phyloP scores from a whole-genome alignment of 1,284 basidiomycete species.

The Rhodotorula sp. region DNA sequence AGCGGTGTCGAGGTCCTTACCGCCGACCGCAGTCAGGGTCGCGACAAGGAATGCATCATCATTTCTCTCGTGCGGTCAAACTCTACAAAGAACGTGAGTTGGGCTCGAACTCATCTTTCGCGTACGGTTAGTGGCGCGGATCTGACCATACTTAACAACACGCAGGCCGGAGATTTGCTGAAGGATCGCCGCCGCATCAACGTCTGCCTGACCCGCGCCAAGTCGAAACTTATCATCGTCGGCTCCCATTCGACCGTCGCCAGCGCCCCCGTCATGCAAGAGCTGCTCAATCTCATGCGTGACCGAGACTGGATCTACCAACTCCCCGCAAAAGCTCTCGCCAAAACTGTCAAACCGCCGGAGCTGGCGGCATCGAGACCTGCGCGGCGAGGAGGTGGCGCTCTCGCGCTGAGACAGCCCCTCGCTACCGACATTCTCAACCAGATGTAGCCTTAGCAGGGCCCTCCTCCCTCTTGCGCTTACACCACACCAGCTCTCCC shows the following conservation, averaged over 20 bases:
- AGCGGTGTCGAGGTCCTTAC: conserved; percentile 82
- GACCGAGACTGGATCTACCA: conserved; percentile 65
- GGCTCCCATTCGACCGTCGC: conserved; percentile 75
- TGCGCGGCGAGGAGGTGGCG: conserved; percentile 1
- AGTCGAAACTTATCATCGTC: conserved; percentile 83
- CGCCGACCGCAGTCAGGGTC: conserved; percentile 90
- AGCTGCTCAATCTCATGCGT: conserved; percentile 60
- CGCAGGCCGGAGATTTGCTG: conserved; percentile 81
- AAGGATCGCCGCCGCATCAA: conserved; percentile 95
- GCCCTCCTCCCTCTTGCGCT: too few relatives aligned
- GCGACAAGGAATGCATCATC: conserved; percentile 93
- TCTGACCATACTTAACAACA: conserved; percentile 14
- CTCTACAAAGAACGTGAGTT: conserved; percentile 64
- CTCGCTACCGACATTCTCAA: conserved; percentile 16
- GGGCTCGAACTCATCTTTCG: conserved; percentile 4
- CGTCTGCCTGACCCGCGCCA: conserved; percentile 91
- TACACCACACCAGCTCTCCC: too few relatives aligned
- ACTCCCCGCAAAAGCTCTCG: conserved; percentile 47
- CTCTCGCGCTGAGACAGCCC: conserved; percentile 9
- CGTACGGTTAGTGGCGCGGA: background rate
- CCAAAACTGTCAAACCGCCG: background rate
- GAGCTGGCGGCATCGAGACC: background rate
- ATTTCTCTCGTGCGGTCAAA: conserved; percentile 92
- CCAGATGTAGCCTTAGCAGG: conserved; percentile 3
- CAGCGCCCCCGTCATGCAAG: conserved; percentile 55